These are phyloP conservation scores for Colletotrichum camelliae DNA, from an alignment of 2,329 filamentous ascomycete genomes.

Conservation along the genomic window DNA sequence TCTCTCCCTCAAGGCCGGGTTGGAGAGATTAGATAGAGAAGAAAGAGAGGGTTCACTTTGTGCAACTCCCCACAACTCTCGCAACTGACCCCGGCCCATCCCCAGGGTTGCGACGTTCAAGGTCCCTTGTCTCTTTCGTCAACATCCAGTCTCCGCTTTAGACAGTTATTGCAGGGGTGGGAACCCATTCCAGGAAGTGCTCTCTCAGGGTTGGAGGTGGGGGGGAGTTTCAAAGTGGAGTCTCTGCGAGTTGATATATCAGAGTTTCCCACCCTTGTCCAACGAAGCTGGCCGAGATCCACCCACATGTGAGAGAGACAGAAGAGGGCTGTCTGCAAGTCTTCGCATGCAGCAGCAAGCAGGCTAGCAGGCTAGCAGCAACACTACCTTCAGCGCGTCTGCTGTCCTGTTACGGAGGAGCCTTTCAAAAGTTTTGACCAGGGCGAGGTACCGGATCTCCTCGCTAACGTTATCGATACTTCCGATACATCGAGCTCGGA, in stretches of 20 bases:
- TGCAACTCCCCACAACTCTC: neutral
- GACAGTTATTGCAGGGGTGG: conserved; percentile 3
- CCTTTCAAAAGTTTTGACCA: neutral
- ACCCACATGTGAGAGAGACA: neutral
- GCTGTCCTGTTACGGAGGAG: neutral
- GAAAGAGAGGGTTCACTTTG: neutral
- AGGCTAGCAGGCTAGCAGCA: neutral
- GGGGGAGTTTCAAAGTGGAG: conserved; percentile 1
- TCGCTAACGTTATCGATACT: neutral
- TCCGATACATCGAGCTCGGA: neutral
- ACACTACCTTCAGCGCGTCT: neutral
- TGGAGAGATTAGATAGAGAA: neutral
- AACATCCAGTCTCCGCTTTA: neutral
- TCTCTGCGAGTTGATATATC: conserved; percentile 1
- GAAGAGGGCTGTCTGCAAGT: neutral
- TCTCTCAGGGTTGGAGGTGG: neutral
- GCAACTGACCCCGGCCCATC: neutral
- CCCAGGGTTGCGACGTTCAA: neutral
- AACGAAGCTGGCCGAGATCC: neutral
- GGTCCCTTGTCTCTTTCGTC: neutral
- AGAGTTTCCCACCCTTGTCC: conserved; percentile 1
- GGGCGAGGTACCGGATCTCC: neutral
- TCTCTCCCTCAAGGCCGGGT: neutral
- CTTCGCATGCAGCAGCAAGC: neutral
- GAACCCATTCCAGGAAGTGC: neutral